Percentiles rank a stretch among this genome's conserved stretches.
Evolutionary conservation across 331 rosid species (phyloP).

Genomic region (Erythrophleum ivorense): DNA sequence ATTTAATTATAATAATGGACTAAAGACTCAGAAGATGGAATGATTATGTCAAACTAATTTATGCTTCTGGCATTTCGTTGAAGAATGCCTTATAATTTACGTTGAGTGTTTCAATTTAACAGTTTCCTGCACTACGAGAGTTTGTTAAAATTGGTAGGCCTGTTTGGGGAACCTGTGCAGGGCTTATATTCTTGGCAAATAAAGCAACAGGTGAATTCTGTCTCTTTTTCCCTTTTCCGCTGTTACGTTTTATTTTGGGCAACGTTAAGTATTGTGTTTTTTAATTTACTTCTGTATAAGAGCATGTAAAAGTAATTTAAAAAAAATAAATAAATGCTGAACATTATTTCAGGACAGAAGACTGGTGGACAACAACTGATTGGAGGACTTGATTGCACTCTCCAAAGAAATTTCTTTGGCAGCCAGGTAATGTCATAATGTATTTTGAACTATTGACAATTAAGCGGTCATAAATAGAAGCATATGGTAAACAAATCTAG

Average conservation of each 20-base stretch:
- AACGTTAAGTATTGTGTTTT: not conserved
- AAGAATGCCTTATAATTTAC: not conserved
- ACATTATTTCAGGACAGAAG: constrained; percentile 80
- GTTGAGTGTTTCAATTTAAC: not conserved
- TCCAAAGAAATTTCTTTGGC: constrained; percentile 94
- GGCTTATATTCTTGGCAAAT: constrained; percentile 91
- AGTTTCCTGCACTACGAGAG: constrained; percentile 93
- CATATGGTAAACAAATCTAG: not conserved
- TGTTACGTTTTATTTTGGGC: not conserved
- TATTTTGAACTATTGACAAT: not conserved
- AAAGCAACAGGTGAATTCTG: constrained; percentile 71
- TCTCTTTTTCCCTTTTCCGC: constrained; percentile 28
- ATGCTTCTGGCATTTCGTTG: not conserved
- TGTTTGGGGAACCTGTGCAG: constrained; percentile 99
- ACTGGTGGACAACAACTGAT: constrained; percentile 82
- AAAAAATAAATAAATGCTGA: constrained; percentile 16
- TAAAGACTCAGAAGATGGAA: not conserved
- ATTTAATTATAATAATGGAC: not conserved
- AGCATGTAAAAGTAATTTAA: constrained; percentile 14
- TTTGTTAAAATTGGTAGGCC: constrained; percentile 92
- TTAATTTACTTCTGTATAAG: not conserved
- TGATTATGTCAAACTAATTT: not conserved
- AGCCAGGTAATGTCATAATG: constrained; percentile 73
- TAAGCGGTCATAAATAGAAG: not conserved
- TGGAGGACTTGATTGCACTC: constrained; percentile 97